Evolutionary conservation across 805 yeast genomes (phyloP).

Genomic region (Ogataea polymorpha): DNA sequence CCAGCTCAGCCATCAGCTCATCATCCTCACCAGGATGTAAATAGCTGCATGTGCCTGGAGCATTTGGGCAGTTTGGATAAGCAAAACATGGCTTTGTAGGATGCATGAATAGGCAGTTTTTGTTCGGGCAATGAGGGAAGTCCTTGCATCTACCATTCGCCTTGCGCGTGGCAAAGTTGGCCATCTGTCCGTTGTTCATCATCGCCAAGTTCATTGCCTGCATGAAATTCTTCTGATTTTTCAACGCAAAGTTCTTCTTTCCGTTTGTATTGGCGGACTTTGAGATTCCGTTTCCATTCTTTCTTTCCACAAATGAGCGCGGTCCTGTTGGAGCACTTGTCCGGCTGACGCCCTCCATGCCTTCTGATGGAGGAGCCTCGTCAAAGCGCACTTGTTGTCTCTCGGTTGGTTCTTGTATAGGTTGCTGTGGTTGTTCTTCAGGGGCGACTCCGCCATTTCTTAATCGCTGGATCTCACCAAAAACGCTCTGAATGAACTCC

Average conservation of each 20-base stretch:
- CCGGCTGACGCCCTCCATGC: conserved; percentile 20
- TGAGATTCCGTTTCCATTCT: conserved; percentile 18
- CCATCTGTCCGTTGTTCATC: conserved; percentile 22
- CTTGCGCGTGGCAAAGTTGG: conserved; percentile 43
- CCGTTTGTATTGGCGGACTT: conserved; percentile 11
- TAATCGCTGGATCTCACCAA: conserved; percentile 49
- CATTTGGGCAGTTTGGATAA: conserved; percentile 74
- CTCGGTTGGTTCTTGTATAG: conserved; percentile 22
- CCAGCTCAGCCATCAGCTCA: conserved; percentile 64
- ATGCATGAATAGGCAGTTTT: conserved; percentile 72
- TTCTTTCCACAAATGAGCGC: conserved; percentile 20
- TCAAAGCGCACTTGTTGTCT: conserved; percentile 31
- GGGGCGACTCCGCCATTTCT: conserved; percentile 17
- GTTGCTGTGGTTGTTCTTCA: conserved; percentile 13
- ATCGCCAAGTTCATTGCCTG: conserved; percentile 39
- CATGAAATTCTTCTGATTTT: conserved; percentile 40
- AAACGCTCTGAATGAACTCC: conserved; percentile 54
- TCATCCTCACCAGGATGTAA: conserved; percentile 86
- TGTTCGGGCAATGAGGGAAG: conserved; percentile 67
- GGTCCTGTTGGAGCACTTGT: conserved; percentile 22
- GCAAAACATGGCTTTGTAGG: conserved; percentile 74
- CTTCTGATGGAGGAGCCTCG: conserved; percentile 17
- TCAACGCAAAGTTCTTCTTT: conserved; percentile 33
- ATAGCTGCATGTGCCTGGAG: conserved; percentile 78
- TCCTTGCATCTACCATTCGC: conserved; percentile 63